Base-by-base conservation (phyloP, 2,329 filamentous ascomycete species). In the Huntiella savannae region DNA sequence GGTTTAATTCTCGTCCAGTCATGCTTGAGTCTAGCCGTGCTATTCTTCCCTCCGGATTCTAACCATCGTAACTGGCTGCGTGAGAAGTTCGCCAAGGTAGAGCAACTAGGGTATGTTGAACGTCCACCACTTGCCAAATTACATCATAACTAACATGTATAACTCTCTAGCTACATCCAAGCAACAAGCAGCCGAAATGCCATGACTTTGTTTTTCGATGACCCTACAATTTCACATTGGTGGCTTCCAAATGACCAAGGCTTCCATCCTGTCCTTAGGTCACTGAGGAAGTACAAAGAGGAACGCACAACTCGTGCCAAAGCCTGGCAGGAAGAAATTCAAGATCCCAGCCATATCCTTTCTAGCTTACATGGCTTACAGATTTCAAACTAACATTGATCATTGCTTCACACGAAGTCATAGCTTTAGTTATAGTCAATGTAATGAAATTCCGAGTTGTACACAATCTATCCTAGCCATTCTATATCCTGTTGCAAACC, bases 161-260 rank as follows among this genome's bases (percentile, higher is more conserved):
- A 10, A 34, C 13, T 28, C 5, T 5, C 5, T 33, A 95, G 88
- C 35, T 94, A 92, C 58, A 81, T 94, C 17, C 87, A 84, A 54
- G 80, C 87, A 1, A 66, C 75, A 28, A 73, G 74, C 10, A 77
- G 88, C 54, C 79, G 88, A 49, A 68, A 64, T 32, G 78, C 79
- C 53, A 80, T 96, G 71, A 76, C 82, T 32, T 71, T 81, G 40
- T 60, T 84, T 17, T 94, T 91, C 69, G 67, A 72, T 50, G 73
- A 83, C 38, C 70, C 75, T 11, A 75, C 78, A 15, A 75, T 86
- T 45, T 73, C 74, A 39, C 70, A 79, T 48, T 95, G 86, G 84
- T 98, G 91, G 91, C 71, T 95, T 2, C 83, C 86, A 2, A 73
- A 91, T 58, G 75, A 84, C 51, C 81, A 88, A 63, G 76, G 74